Evolutionary conservation across 305 asterid genomes (phyloP).

Genomic region (Solanum chacoense): DNA sequence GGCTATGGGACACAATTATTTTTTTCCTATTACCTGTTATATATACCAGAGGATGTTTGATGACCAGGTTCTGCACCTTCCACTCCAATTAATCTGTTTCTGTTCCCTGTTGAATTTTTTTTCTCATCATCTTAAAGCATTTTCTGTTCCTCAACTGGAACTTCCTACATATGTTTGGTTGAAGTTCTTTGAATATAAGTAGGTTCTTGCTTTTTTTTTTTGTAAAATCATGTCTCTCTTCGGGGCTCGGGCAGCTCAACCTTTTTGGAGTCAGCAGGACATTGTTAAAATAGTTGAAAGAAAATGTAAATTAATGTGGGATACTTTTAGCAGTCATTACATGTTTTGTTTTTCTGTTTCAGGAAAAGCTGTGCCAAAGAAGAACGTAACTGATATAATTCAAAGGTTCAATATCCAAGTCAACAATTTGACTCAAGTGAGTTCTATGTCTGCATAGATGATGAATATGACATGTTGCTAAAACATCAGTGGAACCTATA

Average conservation of each 20-base stretch:
- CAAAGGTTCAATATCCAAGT: slow-evolving; percentile 89
- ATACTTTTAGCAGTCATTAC: slow-evolving; percentile 2
- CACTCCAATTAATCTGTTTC: not conserved
- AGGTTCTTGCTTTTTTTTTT: not conserved
- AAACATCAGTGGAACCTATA: not conserved
- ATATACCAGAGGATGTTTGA: not conserved
- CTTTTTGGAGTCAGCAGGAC: not conserved
- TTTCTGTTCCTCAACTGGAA: not conserved
- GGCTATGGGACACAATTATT: not conserved
- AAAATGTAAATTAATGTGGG: not conserved
- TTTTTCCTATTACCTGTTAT: not conserved
- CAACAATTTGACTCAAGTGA: slow-evolving; percentile 91
- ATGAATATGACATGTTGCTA: not conserved
- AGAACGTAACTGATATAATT: slow-evolving; percentile 49
- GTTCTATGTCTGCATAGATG: slow-evolving; percentile 11
- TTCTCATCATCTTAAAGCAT: not conserved
- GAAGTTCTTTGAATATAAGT: not conserved
- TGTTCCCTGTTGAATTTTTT: not conserved
- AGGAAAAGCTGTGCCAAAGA: slow-evolving; percentile 66
- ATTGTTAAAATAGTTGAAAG: not conserved
- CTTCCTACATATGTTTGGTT: not conserved
- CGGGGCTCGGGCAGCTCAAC: not conserved
- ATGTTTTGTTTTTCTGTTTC: slow-evolving; percentile 14
- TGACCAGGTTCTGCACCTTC: not conserved
- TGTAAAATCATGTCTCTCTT: not conserved